Evolutionary conservation across 176 grass and related monocot genomes (phyloP), one percentile per base, ranked within the genome.

Genomic region (Luzula sylvatica): DNA sequence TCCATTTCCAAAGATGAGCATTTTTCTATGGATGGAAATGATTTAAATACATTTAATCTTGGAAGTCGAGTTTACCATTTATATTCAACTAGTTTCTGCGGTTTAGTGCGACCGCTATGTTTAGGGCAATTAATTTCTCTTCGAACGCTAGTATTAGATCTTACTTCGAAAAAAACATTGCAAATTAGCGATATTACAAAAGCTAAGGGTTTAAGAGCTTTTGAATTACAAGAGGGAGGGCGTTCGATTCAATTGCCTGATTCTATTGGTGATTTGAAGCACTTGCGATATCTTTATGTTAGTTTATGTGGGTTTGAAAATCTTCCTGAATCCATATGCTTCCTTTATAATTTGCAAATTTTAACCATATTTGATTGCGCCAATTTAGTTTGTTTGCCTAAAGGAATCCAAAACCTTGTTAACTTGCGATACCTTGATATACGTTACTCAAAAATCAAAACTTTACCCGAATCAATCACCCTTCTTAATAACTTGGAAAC

Each of bases 1-100:
- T 60, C 9, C 15, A 52, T 65, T 70, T 68, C 66, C 17, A 25
- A 38, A 9, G 39, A 56, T 20, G 65, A 68, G 38, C 65, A 68
- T 35, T 54, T 42, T 16, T 68, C 65, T 3, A 26, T 68, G 65
- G 65, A 68, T 18, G 30, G 30, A 35, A 52, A 53, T 55, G 52
- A 23, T 50, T 21, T 38, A 24, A 22, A n/a, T 35, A 35, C 9
- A 24, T 26, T 19, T 54, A 50, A 14, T 28, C 25, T 68, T 42
- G 27, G 46, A 28, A 14, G 17, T 52, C 38, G 55, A 55, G 26
- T 54, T 24, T 68, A 68, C 28, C 65, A 68, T 45, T 22, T 68
- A 32, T 54, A 68, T 55, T 16, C 65, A 52, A 68, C 35, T 9
- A 43, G 38, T 16, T 23, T 43, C 4, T 42, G 25, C 38, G 38